Evolutionary conservation across 768 basidiomycete species (phyloP), one percentile per base, ranked within the genome.

Genomic region (Solioccasus polychromus): DNA sequence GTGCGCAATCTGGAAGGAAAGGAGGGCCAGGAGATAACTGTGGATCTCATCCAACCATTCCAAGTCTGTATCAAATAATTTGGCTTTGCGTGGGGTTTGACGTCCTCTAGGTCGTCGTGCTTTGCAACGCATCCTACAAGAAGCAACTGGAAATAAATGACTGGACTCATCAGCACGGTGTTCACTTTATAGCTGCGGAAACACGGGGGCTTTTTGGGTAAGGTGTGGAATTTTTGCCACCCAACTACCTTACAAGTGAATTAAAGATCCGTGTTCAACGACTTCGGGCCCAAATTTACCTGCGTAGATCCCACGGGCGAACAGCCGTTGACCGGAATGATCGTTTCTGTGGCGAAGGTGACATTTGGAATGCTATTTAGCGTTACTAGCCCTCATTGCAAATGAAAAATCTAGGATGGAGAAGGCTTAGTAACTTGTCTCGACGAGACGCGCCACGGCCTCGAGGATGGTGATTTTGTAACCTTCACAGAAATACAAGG

Each of bases 301-400:
- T 94, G 92, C 54, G 89, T 96, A 20, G 96, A 99, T 62, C 85
- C 92, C n/a, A 94, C 90, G n/a, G 96, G 96, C 15, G 96, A 98
- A 68, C 85, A 92, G 53, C 87, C 93, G 3, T 73, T 97, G 46
- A 77, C 82, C 2, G 96, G 96, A 17, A 97, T 99, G 92, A 87
- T 97, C 45, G 94, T 93, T 9, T 88, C 90, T 42, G 82, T 98
- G n/a, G 84, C 82, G 43, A 88, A 90, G 74, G 93, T 88, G 40
- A 38, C 15, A 22, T 44, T 31, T 17, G 11, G 60, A 50, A 17
- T 37, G 38, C 32, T 40, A 39, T n/a, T 20, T 12, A 11, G 14
- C 6, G 24, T 5, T 24, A 28, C 10, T 19, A 14, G 11, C 23
- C 31, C 11, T 8, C 15, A 48, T 38, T 39, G 8, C 34, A 44